Percentiles rank a stretch among this genome's conserved stretches.
Conservation (phyloP, 148 eudicot genomes). For the Talinum fruticosum region DNA sequence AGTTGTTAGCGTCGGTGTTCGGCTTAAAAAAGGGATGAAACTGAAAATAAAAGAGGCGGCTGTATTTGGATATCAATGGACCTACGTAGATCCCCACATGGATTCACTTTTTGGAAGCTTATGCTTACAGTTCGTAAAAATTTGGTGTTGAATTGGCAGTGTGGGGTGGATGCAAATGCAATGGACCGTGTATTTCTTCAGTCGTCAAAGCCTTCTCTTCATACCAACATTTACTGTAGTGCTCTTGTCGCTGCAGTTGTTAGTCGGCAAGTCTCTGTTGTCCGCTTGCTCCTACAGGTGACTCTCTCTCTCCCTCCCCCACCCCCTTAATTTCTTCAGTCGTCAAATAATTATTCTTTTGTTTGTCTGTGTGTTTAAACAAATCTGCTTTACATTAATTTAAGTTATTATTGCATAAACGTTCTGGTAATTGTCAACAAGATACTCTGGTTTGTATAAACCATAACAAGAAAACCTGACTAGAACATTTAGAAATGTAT, state of each 20-base stretch:
- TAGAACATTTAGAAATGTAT: no score
- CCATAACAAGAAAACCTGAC: not conserved
- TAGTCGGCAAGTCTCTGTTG: constrained; percentile 66
- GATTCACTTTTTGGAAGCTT: constrained; percentile 9
- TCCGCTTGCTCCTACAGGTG: constrained; percentile 75
- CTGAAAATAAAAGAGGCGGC: not conserved
- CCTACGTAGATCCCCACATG: not conserved
- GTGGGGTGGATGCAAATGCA: constrained; percentile 72
- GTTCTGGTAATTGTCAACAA: no score
- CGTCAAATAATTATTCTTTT: no score
- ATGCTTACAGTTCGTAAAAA: not conserved
- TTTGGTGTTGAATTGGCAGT: constrained; percentile 42
- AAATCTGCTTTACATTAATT: no score
- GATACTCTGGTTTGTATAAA: no score
- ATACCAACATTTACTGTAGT: constrained; percentile 60
- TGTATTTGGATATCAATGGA: not conserved
- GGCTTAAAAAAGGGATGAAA: not conserved
- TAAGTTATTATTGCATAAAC: no score
- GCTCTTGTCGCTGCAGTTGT: constrained; percentile 89
- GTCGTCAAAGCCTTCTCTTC: constrained; percentile 78
- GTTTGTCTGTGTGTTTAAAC: no score
- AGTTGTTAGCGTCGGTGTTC: not conserved
- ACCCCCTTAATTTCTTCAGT: no score
- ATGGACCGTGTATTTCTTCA: constrained; percentile 63
- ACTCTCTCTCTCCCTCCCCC: constrained; percentile 11